Base-by-base conservation (phyloP, 129 eudicot species). In the Chrysanthemum lavandulifolium region DNA sequence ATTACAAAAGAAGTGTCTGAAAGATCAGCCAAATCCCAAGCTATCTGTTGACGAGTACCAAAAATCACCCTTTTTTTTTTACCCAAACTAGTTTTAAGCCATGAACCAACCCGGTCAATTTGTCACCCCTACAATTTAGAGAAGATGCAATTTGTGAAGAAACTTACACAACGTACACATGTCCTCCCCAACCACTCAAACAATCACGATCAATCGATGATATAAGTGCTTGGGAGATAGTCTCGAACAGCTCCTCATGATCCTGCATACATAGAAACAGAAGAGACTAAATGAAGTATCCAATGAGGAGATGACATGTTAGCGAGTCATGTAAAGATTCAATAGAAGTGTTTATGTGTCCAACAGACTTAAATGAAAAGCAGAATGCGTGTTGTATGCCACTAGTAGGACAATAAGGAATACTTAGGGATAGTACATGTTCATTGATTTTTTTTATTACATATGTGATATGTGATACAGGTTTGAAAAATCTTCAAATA, bases 131-230 rank as follows among this genome's bases (percentile, higher is more conserved):
- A 13, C 43, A 36, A 36, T 36, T 36, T 36, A 6, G 8, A 36
- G 47, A 40, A 40, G 47, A 40, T 40, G 47, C 10, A 40, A 40
- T 1, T 40, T 40, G 47, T 8, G 10, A 13, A 40, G 31, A 40
- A 63, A 67, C 98, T 89, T 92, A 92, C 98, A 92, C 95, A 56
- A 92, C 78, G 63, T 89, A 92, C 72, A 92, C 96, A 55, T 92
- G 98, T 40, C 96, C 98, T 87, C 98, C 98, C 98, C 98, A 92
- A 14, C 98, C 98, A 89, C 96, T 89, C 79, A 92, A 72, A 77
- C 98, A 92, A 69, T 92, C 98, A 73, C 98, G 96, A 65, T 93
- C 98, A 36, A 93, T 87, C 14, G 98, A 89, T 68, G 98, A 86
- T 49, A 89, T 40, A 75, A 93, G 81, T 33, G 98, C 98, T 78